Evolutionary conservation across 1,284 basidiomycete species (phyloP), one percentile per base, ranked within the genome.

Genomic region (Sporisorium reilianum): DNA sequence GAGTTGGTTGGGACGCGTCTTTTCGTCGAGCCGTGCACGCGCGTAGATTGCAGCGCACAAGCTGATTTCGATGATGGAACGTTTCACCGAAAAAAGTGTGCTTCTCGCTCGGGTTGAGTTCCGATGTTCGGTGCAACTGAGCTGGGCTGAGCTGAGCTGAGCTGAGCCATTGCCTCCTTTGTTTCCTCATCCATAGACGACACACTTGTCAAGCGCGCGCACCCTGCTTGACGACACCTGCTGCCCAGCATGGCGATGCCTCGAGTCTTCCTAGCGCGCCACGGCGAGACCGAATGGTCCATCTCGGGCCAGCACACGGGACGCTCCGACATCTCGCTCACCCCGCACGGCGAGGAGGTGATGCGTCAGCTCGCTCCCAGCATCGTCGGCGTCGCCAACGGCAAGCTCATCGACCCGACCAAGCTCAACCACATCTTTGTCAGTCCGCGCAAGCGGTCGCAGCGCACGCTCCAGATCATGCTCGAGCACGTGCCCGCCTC

Each of bases 221-320:
- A 49, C 18, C 36, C 16, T 16, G 18, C 46, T n/a, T n/a, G n/a
- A n/a, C n/a, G n/a, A n/a, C 8, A 48, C 18, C 28, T 30, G 18
- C 22, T 41, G 36, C 36, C 48, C 56, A 64, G 28, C 34, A 76
- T 76, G 74, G 54, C 66, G 49, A 81, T 84, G 80, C 83, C 83
- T 10, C 67, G 80, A 34, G 76, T 84, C 40, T 77, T 84, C 40
- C 64, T 84, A 18, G 76, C 79, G 28, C 80, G 83, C 14, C 83
- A 84, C 60, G 83, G 82, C 59, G 79, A 77, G 65, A 84, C 83
- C 18, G 81, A 80, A 61, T 84, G 83, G 83, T 78, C 80, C 42
- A 76, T 81, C 56, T 77, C 68, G 14, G 81, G 82, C 14, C 77
- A 79, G 63, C 82, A 84, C 57, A 84, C 83, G 2, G 82, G 83